Base-by-base conservation (phyloP, 495 filamentous ascomycete species). In the Tuber umbilicatum region DNA sequence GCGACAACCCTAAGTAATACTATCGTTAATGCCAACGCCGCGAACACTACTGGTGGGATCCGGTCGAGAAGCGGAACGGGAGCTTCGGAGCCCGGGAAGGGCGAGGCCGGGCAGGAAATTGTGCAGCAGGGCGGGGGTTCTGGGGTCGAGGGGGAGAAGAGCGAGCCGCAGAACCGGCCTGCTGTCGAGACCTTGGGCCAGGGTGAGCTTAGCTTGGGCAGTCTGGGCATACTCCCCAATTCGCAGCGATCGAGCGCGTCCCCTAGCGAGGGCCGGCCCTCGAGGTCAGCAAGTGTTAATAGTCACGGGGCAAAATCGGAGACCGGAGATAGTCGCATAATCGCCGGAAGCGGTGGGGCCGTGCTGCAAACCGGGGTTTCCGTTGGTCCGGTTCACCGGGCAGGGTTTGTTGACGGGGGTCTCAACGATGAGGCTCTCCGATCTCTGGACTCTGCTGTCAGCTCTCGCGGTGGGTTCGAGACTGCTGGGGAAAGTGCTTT, bases 131-230 rank as follows among this genome's bases (percentile, higher is more conserved):
- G 75, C 19, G 69, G 73, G 21, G 38, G 27, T 38, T 67, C 64
- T 21, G 73, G 74, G 5, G 79, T 81, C 19, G 76, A 73, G 37
- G 77, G 68, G 10, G 83, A 83, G 17, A 68, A 64, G 64, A 70
- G 69, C 14, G 85, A 87, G 73, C 86, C 86, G 43, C 84, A 89
- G 75, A 93, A 92, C 79, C 88, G 91, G 74, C 87, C 89, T 64
- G 93, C 95, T 17, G 88, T 97, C 23, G 93, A 96, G 82, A 99
- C 96, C 5, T 85, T 99, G 35, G 95, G 95, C 2, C 89, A 88
- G 79, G 95, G 95, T 1, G 91, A 97, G 81, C 86, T 99, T 68
- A 94, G 91, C 82, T 88, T 98, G 75, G 78, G 75, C 21, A 79
- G 81, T 31, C 64, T 82, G 47, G 81, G 81, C 35, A 82, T 82